Conservation (phyloP, 1,284 basidiomycete species). For the Earliella scabrosa region DNA sequence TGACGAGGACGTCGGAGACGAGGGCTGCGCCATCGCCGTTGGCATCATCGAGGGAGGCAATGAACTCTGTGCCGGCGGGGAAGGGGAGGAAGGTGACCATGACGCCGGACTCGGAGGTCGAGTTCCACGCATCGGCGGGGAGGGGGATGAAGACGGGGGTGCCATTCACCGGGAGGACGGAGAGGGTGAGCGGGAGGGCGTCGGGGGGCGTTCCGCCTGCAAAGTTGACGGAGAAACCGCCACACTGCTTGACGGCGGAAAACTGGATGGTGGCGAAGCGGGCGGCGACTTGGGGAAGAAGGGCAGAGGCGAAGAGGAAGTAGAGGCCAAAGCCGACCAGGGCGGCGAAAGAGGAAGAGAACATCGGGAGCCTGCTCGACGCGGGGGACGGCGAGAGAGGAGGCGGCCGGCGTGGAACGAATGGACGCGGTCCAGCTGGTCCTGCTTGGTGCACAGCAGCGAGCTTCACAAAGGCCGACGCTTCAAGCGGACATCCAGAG, state of each 20-base stretch:
- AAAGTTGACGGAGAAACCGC: slow-evolving; percentile 52
- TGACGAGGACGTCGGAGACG: slow-evolving; percentile 53
- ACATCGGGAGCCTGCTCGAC: slow-evolving; percentile 34
- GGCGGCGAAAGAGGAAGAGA: slow-evolving; percentile 35
- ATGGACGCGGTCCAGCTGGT: slow-evolving; percentile 29
- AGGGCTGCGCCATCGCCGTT: slow-evolving; percentile 42
- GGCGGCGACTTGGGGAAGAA: slow-evolving; percentile 53
- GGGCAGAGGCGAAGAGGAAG: slow-evolving; percentile 37
- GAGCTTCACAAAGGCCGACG: slow-evolving; percentile 11
- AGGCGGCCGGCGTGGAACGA: slow-evolving; percentile 25
- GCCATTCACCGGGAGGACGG: slow-evolving; percentile 57
- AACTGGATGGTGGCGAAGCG: slow-evolving; percentile 48
- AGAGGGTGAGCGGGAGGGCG: slow-evolving; percentile 49
- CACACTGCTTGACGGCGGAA: slow-evolving; percentile 58
- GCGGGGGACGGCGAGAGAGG: slow-evolving; percentile 10
- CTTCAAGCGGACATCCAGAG: slow-evolving; percentile 23
- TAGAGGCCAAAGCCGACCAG: slow-evolving; percentile 36
- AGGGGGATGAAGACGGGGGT: slow-evolving; percentile 53
- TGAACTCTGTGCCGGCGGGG: slow-evolving; percentile 49
- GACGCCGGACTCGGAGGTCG: slow-evolving; percentile 44
- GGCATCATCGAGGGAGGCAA: slow-evolving; percentile 58
- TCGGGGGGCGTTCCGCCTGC: slow-evolving; percentile 40
- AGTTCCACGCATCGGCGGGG: slow-evolving; percentile 41
- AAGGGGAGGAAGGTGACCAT: slow-evolving; percentile 57
- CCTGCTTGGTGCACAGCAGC: slow-evolving; percentile 29